phyloP scores from a whole-genome alignment of 345 rosid genomes.

The Syzygium aqueum region DNA sequence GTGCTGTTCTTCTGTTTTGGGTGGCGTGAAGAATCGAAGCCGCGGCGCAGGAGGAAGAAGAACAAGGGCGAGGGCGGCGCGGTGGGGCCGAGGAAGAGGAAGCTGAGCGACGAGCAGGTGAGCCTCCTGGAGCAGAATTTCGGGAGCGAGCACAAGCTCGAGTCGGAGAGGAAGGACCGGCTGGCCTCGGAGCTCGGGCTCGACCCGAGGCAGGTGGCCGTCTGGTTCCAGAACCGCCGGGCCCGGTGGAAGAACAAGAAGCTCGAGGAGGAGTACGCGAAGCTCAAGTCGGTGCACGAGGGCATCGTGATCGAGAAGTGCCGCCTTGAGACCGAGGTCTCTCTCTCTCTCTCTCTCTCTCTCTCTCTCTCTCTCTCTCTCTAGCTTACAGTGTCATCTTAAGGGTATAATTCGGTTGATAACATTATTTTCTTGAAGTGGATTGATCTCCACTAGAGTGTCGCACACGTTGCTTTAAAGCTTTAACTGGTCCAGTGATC shows the following conservation, averaged over 20 bases:
- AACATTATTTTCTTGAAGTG: neutral
- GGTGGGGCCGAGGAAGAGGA: conserved; percentile 50
- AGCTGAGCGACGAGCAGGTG: conserved; percentile 59
- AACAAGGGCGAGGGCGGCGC: conserved; percentile 26
- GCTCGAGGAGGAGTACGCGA: conserved; percentile 70
- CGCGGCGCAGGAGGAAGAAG: conserved; percentile 53
- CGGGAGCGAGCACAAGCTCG: conserved; percentile 69
- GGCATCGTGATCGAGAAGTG: conserved; percentile 39
- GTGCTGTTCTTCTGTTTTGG: neutral
- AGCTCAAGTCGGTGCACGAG: conserved; percentile 43
- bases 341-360: neutral
- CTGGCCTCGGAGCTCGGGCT: conserved; percentile 76
- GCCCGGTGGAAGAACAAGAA: conserved; percentile 92
- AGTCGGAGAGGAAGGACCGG: conserved; percentile 74
- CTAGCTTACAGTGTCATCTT: too few species aligned
- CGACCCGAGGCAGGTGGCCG: conserved; percentile 90
- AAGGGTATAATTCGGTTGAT: neutral
- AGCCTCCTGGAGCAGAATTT: conserved; percentile 56
- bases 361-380: neutral
- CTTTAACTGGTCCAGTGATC: neutral
- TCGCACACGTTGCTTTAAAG: neutral
- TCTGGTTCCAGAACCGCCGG: conserved; percentile 95
- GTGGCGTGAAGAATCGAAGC: conserved; percentile 19
- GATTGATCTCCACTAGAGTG: neutral
- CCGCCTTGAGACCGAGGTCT: conserved; percentile 73